phyloP scores from a whole-genome alignment of 805 yeast genomes.

The Pichia occidentalis region DNA sequence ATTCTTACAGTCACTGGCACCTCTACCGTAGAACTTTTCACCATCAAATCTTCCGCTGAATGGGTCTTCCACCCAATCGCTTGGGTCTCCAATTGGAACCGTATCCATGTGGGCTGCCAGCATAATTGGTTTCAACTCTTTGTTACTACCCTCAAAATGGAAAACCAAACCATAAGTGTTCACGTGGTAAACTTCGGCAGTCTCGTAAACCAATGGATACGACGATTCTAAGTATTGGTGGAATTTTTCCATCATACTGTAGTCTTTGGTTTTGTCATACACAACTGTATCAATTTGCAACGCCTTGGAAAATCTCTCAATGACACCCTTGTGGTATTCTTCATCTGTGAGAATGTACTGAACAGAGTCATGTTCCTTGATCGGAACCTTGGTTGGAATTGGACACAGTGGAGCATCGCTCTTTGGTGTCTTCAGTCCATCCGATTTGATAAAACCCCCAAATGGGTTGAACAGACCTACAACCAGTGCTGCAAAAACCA shows the following conservation, averaged over 20 bases:
- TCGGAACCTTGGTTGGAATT: slow-evolving; percentile 19
- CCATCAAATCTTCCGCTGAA: slow-evolving; percentile 65
- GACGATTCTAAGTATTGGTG: slow-evolving; percentile 16
- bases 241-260: slow-evolving; percentile 20
- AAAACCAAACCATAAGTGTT: slow-evolving; percentile 59
- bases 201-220: slow-evolving; percentile 31
- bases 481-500: slow-evolving; percentile 4
- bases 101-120: slow-evolving; percentile 77
- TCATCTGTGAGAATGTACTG: slow-evolving; percentile 31
- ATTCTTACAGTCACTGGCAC: slow-evolving; percentile 70
- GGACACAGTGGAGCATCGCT: slow-evolving; percentile 25
- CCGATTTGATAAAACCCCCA: too few relatives aligned
- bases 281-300: slow-evolving; percentile 48
- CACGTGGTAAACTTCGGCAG: slow-evolving; percentile 43
- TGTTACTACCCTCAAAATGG: slow-evolving; percentile 56
- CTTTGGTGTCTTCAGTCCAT: too few relatives aligned
- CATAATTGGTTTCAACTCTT: slow-evolving; percentile 52
- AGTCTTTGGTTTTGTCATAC: slow-evolving; percentile 20
- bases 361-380: slow-evolving; percentile 14
- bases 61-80: slow-evolving; percentile 62
- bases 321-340: slow-evolving; percentile 31
- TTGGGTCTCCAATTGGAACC: slow-evolving; percentile 61
- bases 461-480: slow-evolving; percentile 1
- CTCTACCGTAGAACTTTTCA: slow-evolving; percentile 65
- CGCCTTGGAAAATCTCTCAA: slow-evolving; percentile 40